phyloP scores from a whole-genome alignment of 768 basidiomycete species.

The Termitomyces sp. region DNA sequence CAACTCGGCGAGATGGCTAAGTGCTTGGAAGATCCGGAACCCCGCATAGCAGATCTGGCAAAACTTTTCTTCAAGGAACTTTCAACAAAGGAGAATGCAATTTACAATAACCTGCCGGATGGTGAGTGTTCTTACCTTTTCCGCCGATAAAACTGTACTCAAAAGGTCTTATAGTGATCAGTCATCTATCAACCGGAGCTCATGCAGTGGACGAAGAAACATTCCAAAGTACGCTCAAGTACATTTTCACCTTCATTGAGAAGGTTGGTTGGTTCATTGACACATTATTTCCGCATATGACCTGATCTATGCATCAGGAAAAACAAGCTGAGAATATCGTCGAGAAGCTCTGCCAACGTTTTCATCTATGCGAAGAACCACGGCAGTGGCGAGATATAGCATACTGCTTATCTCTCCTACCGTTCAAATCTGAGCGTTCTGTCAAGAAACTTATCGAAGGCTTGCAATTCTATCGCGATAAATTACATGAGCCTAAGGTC shows the following conservation, averaged over 20 bases:
- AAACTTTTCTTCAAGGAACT: constrained; percentile 97
- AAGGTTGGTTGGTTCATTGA: constrained; percentile 55
- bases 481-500: constrained; percentile 84
- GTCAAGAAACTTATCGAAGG: constrained; percentile 96
- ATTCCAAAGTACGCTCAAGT: constrained; percentile 91
- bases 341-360: constrained; percentile 96
- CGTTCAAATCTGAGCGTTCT: constrained; percentile 95
- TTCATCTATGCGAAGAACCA: constrained; percentile 82
- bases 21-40: constrained; percentile 90
- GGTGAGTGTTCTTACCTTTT: constrained; percentile 39
- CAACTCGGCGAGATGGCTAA: constrained; percentile 99
- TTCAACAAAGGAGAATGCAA: constrained; percentile 96
- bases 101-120: constrained; percentile 98
- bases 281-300: not conserved
- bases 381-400: constrained; percentile 98
- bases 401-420: constrained; percentile 89
- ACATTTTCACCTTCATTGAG: constrained; percentile 96
- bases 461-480: constrained; percentile 91
- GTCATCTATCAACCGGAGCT: constrained; percentile 85
- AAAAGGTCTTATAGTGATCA: constrained; percentile 63
- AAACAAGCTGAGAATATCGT: constrained; percentile 98
- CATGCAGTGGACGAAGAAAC: constrained; percentile 90
- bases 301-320: constrained; percentile 52
- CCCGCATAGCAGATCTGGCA: constrained; percentile 88
- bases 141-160: constrained; percentile 1